phyloP scores from a whole-genome alignment of 2,329 filamentous ascomycete genomes.

The Coniella lustricola region DNA sequence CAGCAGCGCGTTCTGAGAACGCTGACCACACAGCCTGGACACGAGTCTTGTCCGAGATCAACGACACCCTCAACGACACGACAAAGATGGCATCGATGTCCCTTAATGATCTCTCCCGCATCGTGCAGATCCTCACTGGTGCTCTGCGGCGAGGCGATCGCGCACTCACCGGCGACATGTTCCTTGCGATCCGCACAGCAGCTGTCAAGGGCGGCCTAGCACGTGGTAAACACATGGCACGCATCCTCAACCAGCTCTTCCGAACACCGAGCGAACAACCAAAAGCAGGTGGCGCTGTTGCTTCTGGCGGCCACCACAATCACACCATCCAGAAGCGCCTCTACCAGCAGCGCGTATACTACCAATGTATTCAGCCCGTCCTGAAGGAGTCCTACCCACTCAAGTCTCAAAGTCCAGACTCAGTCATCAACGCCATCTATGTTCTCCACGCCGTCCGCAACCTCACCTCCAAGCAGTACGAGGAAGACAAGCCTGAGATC shows the following conservation, averaged over 20 bases:
- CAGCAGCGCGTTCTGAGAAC: background rate
- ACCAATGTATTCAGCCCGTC: conserved; percentile 39
- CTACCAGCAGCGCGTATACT: conserved; percentile 43
- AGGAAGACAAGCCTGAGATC: conserved; percentile 41
- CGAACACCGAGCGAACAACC: conserved; percentile 19
- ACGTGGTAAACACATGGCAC: conserved; percentile 33
- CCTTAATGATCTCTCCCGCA: conserved; percentile 3
- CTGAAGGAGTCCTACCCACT: conserved; percentile 34
- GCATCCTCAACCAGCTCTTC: conserved; percentile 36
- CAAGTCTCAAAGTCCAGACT: conserved; percentile 20
- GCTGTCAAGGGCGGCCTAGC: conserved; percentile 2
- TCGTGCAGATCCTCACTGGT: conserved; percentile 7
- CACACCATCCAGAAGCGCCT: conserved; percentile 10
- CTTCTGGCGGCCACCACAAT: conserved; percentile 2
- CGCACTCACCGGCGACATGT: conserved; percentile 2
- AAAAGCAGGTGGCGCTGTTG: background rate
- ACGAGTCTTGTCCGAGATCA: conserved; percentile 1
- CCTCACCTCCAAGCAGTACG: conserved; percentile 43
- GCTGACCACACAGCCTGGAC: conserved; percentile 1
- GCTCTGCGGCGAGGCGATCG: conserved; percentile 11
- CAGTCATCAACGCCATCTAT: conserved; percentile 38
- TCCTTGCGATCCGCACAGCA: conserved; percentile 6
- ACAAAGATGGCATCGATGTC: conserved; percentile 1
- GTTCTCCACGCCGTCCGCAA: conserved; percentile 43
- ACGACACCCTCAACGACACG: conserved; percentile 1